phyloP scores from a whole-genome alignment of 2,329 filamentous ascomycete species.

The Aspergillus clavatus region DNA sequence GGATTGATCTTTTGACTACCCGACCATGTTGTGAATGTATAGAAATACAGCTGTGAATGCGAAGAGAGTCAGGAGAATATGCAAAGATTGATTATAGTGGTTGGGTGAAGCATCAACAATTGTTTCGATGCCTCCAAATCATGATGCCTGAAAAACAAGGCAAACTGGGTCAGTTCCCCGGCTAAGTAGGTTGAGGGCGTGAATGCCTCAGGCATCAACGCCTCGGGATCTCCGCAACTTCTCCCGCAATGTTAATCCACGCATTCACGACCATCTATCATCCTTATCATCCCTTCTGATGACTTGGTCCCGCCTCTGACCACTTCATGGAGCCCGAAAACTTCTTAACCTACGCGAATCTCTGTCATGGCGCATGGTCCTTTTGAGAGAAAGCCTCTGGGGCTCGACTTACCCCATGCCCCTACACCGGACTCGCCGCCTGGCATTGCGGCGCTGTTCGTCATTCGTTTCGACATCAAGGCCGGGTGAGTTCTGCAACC shows the following conservation, averaged over 20 bases:
- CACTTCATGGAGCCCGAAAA: constrained; percentile 21
- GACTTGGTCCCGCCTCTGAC: constrained; percentile 6
- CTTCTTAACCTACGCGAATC: constrained; percentile 7
- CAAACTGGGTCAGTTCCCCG: not conserved
- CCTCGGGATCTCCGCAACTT: constrained; percentile 6
- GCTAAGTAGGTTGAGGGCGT: constrained; percentile 8
- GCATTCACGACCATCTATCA: not conserved
- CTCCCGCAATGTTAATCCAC: not conserved
- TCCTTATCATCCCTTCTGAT: not conserved
- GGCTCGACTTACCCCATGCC: constrained; percentile 31
- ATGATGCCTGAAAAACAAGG: not conserved
- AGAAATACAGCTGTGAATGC: too few species aligned
- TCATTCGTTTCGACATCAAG: constrained; percentile 89
- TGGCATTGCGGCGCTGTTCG: constrained; percentile 70
- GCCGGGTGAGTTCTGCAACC: constrained; percentile 59
- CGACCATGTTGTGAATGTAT: too few species aligned
- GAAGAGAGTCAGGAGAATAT: too few species aligned
- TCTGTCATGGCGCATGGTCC: constrained; percentile 27
- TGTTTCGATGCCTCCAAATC: too few species aligned
- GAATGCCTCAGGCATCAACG: constrained; percentile 9
- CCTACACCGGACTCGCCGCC: constrained; percentile 37
- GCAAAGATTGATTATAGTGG: too few species aligned
- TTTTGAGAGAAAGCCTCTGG: constrained; percentile 27
- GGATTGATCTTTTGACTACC: too few species aligned
- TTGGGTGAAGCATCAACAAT: too few species aligned